Percentiles rank a stretch among this genome's conserved stretches.
phyloP scores from a whole-genome alignment of 1,284 basidiomycete genomes.

The Ganoderma boninense region DNA sequence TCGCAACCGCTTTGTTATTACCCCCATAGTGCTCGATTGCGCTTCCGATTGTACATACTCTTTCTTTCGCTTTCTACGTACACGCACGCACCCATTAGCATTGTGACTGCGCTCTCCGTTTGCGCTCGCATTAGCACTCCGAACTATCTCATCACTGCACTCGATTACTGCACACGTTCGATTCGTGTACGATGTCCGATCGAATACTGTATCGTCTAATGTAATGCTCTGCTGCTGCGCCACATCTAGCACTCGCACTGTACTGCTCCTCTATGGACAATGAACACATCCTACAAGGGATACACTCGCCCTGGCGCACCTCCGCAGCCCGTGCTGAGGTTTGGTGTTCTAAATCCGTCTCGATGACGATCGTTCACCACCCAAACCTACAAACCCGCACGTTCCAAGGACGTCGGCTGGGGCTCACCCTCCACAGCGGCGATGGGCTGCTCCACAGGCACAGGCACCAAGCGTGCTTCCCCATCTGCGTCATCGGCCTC shows the following conservation, averaged over 20 bases:
- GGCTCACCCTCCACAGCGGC: conserved; percentile 34
- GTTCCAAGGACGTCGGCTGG: conserved; percentile 39
- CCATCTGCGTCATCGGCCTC: conserved; percentile 38
- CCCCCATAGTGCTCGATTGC: neutral
- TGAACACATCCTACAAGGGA: neutral
- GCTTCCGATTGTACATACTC: conserved; percentile 7
- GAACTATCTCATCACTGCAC: conserved; percentile 1
- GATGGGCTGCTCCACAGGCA: conserved; percentile 26
- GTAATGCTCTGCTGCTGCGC: conserved; percentile 15
- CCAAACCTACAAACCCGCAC: neutral
- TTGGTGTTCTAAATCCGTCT: neutral
- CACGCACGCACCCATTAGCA: conserved; percentile 12
- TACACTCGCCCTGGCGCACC: neutral
- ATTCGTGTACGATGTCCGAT: conserved; percentile 6
- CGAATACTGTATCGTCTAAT: conserved; percentile 21
- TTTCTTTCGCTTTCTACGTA: conserved; percentile 5
- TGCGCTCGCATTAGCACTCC: conserved; percentile 2
- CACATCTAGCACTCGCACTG: neutral
- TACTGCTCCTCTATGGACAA: neutral
- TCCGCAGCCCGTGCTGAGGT: neutral
- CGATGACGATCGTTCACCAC: neutral
- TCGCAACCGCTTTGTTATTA: conserved; percentile 13
- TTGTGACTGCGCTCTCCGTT: conserved; percentile 10
- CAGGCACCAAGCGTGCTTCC: conserved; percentile 38
- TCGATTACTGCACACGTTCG: conserved; percentile 5